Evolutionary conservation across 805 yeast species (phyloP).

Genomic region (Babjeviella inositovora): DNA sequence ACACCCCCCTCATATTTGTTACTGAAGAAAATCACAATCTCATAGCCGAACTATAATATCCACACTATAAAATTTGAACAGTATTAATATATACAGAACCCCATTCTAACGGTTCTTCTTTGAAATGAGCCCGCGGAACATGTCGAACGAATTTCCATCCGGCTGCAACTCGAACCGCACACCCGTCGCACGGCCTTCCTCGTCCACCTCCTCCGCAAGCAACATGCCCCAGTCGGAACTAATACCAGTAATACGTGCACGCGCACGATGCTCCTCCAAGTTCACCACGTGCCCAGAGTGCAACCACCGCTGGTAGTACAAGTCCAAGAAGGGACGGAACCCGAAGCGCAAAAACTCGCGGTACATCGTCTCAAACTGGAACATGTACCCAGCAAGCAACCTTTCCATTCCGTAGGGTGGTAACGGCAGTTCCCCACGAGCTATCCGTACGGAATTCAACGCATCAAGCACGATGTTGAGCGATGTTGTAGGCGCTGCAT

Average conservation of each 20-base stretch:
- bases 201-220: constrained; percentile 51
- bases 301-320: constrained; percentile 76
- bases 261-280: constrained; percentile 27
- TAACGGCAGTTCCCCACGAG: constrained; percentile 21
- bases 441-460: constrained; percentile 34
- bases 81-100: too few species aligned
- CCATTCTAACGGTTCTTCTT: constrained; percentile 18
- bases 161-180: constrained; percentile 66
- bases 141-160: constrained; percentile 95
- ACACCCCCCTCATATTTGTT: too few species aligned
- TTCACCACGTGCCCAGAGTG: constrained; percentile 65
- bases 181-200: constrained; percentile 29
- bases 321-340: constrained; percentile 44
- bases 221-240: constrained; percentile 75
- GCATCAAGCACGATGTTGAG: constrained; percentile 51
- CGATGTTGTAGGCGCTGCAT: constrained; percentile 87
- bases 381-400: constrained; percentile 54
- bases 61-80: too few species aligned
- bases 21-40: too few species aligned
- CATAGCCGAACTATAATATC: too few species aligned
- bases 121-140: constrained; percentile 76
- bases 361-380: constrained; percentile 47
- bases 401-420: constrained; percentile 26
- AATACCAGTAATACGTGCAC: constrained; percentile 66
- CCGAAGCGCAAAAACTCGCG: constrained; percentile 47